These are phyloP conservation scores for Gossypium anomalum DNA, from an alignment of 345 rosid genomes.

Conservation along the genomic window DNA sequence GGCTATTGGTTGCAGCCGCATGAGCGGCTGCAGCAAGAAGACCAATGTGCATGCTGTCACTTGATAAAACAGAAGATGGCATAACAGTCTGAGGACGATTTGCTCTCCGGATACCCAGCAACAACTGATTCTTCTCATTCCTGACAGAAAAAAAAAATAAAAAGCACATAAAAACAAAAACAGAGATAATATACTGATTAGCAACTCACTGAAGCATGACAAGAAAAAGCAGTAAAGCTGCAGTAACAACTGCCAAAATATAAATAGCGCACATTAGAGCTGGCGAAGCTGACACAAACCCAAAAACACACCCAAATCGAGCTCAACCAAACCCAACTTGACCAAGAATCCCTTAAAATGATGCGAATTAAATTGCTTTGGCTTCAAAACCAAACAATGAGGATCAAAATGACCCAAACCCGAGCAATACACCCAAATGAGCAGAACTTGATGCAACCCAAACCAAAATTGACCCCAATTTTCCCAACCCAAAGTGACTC, in stretches of 20 bases:
- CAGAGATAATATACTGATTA: neutral
- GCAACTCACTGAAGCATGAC: neutral
- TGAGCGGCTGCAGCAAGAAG: conserved; percentile 97
- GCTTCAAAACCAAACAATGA: neutral
- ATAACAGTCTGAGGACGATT: conserved; percentile 78
- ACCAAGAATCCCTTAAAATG: neutral
- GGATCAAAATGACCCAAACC: neutral
- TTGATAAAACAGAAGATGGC: conserved; percentile 85
- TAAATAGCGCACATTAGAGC: neutral
- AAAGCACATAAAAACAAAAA: neutral
- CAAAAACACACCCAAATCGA: neutral
- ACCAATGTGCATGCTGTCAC: conserved; percentile 98
- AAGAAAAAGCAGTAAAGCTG: neutral
- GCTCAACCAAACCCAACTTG: neutral
- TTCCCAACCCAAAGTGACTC: neutral
- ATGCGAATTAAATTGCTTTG: neutral
- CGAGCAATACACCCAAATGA: neutral
- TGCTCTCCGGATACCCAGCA: conserved; percentile 76
- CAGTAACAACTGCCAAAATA: neutral
- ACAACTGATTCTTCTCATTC: conserved; percentile 86
- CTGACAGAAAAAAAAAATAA: conserved; percentile 25
- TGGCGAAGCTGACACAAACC: neutral
- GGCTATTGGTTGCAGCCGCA: conserved; percentile 92
- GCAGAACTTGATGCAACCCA: neutral
- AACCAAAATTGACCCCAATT: neutral